Conservation (phyloP, 345 rosid species). For the Raphanus sativus region DNA sequence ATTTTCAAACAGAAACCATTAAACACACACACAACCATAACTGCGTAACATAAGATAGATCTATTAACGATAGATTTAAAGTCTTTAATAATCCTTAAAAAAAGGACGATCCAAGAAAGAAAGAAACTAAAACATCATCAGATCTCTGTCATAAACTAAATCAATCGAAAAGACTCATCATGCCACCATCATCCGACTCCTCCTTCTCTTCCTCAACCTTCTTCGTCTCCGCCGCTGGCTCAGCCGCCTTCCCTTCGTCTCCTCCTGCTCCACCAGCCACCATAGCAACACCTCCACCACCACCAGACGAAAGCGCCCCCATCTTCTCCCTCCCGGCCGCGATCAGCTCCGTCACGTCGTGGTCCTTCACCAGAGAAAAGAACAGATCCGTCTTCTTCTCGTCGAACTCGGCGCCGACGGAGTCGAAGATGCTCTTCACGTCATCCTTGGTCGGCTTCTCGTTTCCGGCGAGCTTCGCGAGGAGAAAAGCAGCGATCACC, state of each 20-base stretch:
- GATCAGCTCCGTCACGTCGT: constrained; percentile 24
- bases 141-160: neutral
- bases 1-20: neutral
- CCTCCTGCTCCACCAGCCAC: constrained; percentile 10
- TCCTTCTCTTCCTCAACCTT: constrained; percentile 33
- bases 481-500: constrained; percentile 26
- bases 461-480: constrained; percentile 29
- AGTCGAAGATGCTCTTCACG: constrained; percentile 27
- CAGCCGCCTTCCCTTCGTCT: neutral
- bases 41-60: neutral
- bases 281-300: constrained; percentile 10
- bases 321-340: constrained; percentile 33
- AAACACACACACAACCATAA: neutral
- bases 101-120: neutral
- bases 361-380: constrained; percentile 22
- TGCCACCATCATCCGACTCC: constrained; percentile 32
- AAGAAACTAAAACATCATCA: neutral
- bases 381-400: constrained; percentile 18
- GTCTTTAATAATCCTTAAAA: neutral
- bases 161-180: constrained; percentile 34
- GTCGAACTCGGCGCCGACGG: constrained; percentile 31
- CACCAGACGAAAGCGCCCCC: constrained; percentile 7
- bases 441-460: constrained; percentile 15
- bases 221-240: constrained; percentile 9
- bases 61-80: neutral